A percentile compares a stretch with the other conserved stretches of the same genome.
These are phyloP conservation scores for Tirmania nivea DNA, from an alignment of 495 filamentous ascomycete genomes.

Conservation along the genomic window DNA sequence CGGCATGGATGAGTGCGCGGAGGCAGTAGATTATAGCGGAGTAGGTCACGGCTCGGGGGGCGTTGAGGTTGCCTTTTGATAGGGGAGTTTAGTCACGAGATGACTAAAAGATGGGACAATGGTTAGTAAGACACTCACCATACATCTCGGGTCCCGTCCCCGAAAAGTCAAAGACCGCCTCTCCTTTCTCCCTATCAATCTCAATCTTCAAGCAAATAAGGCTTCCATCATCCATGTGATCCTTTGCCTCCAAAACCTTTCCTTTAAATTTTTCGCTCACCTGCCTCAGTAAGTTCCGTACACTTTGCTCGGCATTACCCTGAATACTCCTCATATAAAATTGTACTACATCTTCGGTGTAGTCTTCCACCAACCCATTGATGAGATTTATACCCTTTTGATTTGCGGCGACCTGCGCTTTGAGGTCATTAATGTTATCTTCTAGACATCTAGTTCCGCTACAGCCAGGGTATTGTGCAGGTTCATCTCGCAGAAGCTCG, in stretches of 20 bases:
- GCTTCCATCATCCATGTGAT: conserved; percentile 88
- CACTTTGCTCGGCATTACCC: conserved; percentile 69
- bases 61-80: conserved; percentile 55
- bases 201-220: conserved; percentile 67
- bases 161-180: conserved; percentile 75
- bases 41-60: conserved; percentile 82
- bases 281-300: conserved; percentile 62
- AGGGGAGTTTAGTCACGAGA: conserved; percentile 1
- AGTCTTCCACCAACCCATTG: conserved; percentile 61
- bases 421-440: conserved; percentile 90
- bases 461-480: conserved; percentile 68
- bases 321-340: conserved; percentile 95
- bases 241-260: conserved; percentile 47
- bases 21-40: conserved; percentile 94
- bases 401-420: conserved; percentile 89
- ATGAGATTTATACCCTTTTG: conserved; percentile 90
- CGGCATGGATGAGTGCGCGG: conserved; percentile 73
- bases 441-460: conserved; percentile 73
- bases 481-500: conserved; percentile 62
- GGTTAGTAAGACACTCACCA: conserved; percentile 23
- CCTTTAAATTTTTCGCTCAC: conserved; percentile 59
- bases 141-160: conserved; percentile 89
- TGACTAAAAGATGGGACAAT: background rate
- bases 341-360: conserved; percentile 73
- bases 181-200: conserved; percentile 62